Conservation (phyloP, 73 alveolate species). For the Tetrahymena elliotti region DNA sequence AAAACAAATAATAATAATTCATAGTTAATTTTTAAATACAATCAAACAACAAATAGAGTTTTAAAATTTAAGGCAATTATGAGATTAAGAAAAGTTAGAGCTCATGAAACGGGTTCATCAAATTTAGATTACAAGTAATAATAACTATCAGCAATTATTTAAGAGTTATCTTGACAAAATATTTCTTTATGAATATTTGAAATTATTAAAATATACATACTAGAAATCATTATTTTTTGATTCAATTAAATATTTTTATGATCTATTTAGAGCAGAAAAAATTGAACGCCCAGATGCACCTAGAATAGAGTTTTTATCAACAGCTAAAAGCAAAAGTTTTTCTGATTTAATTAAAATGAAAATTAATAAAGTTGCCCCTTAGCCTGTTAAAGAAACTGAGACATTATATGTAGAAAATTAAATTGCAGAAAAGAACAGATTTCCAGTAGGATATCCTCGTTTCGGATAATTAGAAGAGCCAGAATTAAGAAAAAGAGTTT, state of each 20-base stretch:
- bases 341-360: conserved; percentile 8
- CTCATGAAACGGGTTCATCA: neutral
- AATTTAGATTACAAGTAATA: neutral
- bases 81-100: neutral
- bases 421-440: neutral
- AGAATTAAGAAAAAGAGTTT: conserved; percentile 29
- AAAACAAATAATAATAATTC: neutral
- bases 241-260: neutral
- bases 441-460: neutral
- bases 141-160: neutral
- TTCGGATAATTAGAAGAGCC: conserved; percentile 34
- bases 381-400: conserved; percentile 26
- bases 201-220: neutral
- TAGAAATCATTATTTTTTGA: neutral
- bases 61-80: neutral
- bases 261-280: neutral
- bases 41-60: neutral
- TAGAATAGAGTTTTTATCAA: conserved; percentile 24
- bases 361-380: conserved; percentile 4
- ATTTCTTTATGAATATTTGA: neutral
- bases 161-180: neutral
- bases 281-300: conserved; percentile 10
- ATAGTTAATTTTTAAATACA: neutral
- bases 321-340: conserved; percentile 17
- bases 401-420: conserved; percentile 1